Conservation (phyloP, 2,329 filamentous ascomycete species). For the Penicillium sp. region DNA sequence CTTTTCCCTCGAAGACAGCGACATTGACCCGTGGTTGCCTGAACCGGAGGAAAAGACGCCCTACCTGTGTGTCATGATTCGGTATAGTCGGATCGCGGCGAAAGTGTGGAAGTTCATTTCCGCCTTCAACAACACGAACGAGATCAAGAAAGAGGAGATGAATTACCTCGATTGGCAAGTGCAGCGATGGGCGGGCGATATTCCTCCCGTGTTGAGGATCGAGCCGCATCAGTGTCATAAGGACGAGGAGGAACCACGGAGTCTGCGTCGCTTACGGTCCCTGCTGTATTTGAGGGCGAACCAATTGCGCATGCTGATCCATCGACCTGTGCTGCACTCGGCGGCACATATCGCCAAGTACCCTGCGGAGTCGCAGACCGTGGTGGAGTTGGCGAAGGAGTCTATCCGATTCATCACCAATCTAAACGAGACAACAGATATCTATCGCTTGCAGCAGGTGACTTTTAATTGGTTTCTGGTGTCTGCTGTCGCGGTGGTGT, state of each 20-base stretch:
- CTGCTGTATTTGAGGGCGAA: constrained; percentile 81
- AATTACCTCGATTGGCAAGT: constrained; percentile 73
- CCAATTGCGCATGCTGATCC: constrained; percentile 79
- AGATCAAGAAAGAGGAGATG: constrained; percentile 64
- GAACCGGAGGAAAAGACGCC: constrained; percentile 57
- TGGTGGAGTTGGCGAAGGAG: constrained; percentile 56
- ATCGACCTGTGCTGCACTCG: constrained; percentile 73
- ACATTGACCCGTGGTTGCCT: constrained; percentile 70
- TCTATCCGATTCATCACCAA: constrained; percentile 53
- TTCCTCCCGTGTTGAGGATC: constrained; percentile 57
- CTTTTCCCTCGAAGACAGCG: constrained; percentile 70
- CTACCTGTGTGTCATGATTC: constrained; percentile 77
- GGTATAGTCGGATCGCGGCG: constrained; percentile 69
- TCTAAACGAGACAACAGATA: constrained; percentile 52
- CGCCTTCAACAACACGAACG: constrained; percentile 55
- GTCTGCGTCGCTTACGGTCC: constrained; percentile 64
- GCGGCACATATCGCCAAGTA: constrained; percentile 67
- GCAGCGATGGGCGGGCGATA: constrained; percentile 67
- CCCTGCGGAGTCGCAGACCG: constrained; percentile 59
- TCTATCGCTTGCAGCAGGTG: constrained; percentile 55
- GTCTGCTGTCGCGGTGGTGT: constrained; percentile 53
- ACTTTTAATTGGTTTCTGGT: constrained; percentile 60
- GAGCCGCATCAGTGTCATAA: too few species aligned
- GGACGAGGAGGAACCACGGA: constrained; percentile 47
- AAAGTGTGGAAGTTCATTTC: constrained; percentile 80